Conservation (phyloP, 106 monocot genomes). For the Dioscorea alata region DNA sequence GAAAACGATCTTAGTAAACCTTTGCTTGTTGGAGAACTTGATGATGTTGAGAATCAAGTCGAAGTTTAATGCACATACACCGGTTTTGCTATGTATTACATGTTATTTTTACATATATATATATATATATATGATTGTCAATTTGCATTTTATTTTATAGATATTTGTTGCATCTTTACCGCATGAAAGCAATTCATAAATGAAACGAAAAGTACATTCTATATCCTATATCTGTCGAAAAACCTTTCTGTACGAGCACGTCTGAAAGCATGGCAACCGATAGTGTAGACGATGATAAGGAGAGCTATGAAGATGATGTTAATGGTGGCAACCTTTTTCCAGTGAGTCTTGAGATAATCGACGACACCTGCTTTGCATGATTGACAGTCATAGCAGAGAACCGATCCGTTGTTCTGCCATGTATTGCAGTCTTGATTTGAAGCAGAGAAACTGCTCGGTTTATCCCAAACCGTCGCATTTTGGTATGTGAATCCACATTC, state of each 20-base stretch:
- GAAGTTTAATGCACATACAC: background rate
- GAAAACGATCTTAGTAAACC: background rate
- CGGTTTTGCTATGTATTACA: background rate
- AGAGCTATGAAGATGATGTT: background rate
- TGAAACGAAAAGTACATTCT: background rate
- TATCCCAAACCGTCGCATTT: background rate
- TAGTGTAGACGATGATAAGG: background rate
- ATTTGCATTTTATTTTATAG: background rate
- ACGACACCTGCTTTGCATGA: background rate
- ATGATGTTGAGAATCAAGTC: background rate
- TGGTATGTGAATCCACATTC: background rate
- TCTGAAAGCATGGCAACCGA: conserved; percentile 1
- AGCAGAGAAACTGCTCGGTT: background rate
- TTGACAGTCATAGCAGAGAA: background rate
- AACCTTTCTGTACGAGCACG: background rate
- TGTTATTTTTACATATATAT: background rate
- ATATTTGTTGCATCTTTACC: background rate
- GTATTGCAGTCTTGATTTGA: background rate
- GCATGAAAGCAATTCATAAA: background rate
- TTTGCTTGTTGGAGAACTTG: background rate
- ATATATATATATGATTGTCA: background rate
- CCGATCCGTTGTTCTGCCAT: background rate
- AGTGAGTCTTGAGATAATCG: background rate
- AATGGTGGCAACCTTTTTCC: conserved; percentile 3
- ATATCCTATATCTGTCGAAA: background rate